A percentile compares a stretch with the other conserved stretches of the same genome.
These are phyloP conservation scores for Colletotrichum truncatum DNA, from an alignment of 2,329 filamentous ascomycete species.

Conservation along the genomic window DNA sequence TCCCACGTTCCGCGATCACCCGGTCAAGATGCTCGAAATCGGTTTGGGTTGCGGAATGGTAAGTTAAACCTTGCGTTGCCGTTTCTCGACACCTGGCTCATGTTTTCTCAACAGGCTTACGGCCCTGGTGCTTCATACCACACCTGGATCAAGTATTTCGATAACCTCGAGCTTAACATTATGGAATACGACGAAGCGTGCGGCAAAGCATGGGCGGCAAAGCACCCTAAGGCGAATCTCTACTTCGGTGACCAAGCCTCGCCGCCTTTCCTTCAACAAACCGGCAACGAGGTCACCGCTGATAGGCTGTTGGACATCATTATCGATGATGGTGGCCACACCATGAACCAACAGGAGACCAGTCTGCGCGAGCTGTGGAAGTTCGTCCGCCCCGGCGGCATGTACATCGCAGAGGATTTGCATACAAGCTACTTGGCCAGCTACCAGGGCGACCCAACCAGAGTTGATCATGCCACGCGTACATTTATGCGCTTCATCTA, in stretches of 20 bases:
- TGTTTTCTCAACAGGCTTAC: slow-evolving; percentile 34
- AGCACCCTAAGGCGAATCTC: slow-evolving; percentile 45
- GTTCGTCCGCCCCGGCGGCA: slow-evolving; percentile 44
- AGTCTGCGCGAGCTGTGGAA: slow-evolving; percentile 46
- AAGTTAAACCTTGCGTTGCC: background rate
- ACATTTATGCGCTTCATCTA: slow-evolving; percentile 40
- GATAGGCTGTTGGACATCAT: slow-evolving; percentile 48
- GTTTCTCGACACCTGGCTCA: background rate
- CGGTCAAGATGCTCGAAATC: slow-evolving; percentile 51
- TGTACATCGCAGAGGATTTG: slow-evolving; percentile 47
- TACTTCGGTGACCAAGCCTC: slow-evolving; percentile 50
- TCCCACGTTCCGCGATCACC: slow-evolving; percentile 38
- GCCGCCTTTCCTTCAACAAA: slow-evolving; percentile 43
- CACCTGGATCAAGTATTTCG: slow-evolving; percentile 51
- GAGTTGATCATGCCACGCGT: slow-evolving; percentile 32
- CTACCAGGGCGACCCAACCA: slow-evolving; percentile 37
- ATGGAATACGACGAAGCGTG: slow-evolving; percentile 50
- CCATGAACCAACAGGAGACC: slow-evolving; percentile 47
- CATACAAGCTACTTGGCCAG: slow-evolving; percentile 37
- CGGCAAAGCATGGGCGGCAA: slow-evolving; percentile 44
- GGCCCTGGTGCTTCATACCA: slow-evolving; percentile 49
- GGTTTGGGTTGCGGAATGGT: slow-evolving; percentile 51
- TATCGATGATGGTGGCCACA: slow-evolving; percentile 49
- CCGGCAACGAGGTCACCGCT: slow-evolving; percentile 38
- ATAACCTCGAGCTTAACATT: slow-evolving; percentile 49